Evolutionary conservation across 805 yeast genomes (phyloP).

Genomic region (Cyberlindnera xylosilytica): DNA sequence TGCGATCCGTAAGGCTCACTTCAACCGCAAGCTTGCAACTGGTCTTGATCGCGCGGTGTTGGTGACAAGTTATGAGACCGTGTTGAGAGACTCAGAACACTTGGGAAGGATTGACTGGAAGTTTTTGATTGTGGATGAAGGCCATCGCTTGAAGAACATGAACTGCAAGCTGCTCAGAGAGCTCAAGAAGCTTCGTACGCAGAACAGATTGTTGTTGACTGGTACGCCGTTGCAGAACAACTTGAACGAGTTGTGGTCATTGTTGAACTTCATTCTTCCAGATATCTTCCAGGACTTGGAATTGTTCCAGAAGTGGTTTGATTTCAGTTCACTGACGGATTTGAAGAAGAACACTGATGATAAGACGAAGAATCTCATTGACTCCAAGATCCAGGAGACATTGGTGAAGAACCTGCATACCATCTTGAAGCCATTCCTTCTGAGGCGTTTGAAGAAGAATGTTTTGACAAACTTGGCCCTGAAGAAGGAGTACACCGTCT

Average conservation of each 20-base stretch:
- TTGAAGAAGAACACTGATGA: slow-evolving; percentile 33
- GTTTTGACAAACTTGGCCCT: slow-evolving; percentile 75
- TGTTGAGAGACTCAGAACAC: slow-evolving; percentile 61
- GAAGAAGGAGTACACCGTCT: slow-evolving; percentile 83
- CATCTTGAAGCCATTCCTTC: slow-evolving; percentile 80
- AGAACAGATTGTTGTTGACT: slow-evolving; percentile 76
- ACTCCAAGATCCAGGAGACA: slow-evolving; percentile 53
- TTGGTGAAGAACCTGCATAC: slow-evolving; percentile 79
- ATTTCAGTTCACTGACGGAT: slow-evolving; percentile 59
- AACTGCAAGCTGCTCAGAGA: slow-evolving; percentile 72
- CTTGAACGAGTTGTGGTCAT: slow-evolving; percentile 85
- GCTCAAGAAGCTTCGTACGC: slow-evolving; percentile 60
- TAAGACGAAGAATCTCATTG: slow-evolving; percentile 48
- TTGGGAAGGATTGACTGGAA: slow-evolving; percentile 65
- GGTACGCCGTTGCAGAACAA: slow-evolving; percentile 98
- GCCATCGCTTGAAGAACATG: slow-evolving; percentile 85
- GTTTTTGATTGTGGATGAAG: slow-evolving; percentile 90
- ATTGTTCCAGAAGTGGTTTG: slow-evolving; percentile 92
- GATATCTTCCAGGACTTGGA: slow-evolving; percentile 90
- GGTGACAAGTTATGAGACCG: slow-evolving; percentile 78
- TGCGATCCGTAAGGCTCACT: slow-evolving; percentile 33
- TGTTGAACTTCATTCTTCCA: slow-evolving; percentile 86
- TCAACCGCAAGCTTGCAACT: slow-evolving; percentile 13
- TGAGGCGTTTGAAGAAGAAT: slow-evolving; percentile 75
- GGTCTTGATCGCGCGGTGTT: slow-evolving; percentile 48